Conservation (phyloP, 768 basidiomycete genomes). For the Phaffia australis region DNA sequence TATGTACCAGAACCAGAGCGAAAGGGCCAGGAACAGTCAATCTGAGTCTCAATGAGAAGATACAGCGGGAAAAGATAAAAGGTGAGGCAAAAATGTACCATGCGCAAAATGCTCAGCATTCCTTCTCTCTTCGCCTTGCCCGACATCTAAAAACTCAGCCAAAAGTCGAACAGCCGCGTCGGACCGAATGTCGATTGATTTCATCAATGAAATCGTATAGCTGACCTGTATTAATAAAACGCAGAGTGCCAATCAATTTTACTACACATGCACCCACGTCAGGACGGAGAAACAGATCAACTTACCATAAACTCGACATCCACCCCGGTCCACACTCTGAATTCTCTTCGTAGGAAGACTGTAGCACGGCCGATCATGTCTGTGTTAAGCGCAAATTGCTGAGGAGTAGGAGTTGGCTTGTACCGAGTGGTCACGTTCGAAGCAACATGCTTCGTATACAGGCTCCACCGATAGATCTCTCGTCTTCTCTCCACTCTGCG, state of each 20-base stretch:
- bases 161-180: constrained; percentile 60
- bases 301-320: constrained; percentile 61
- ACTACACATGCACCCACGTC: background rate
- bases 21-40: constrained; percentile 1
- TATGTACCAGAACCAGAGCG: constrained; percentile 33
- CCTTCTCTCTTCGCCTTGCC: constrained; percentile 43
- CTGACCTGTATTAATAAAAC: constrained; percentile 65
- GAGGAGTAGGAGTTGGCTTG: constrained; percentile 77
- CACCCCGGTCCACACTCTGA: constrained; percentile 76
- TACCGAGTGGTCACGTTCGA: constrained; percentile 77
- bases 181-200: constrained; percentile 81
- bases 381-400: constrained; percentile 66
- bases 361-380: constrained; percentile 50
- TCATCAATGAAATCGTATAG: constrained; percentile 80
- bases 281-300: background rate
- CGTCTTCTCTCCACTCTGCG: constrained; percentile 59
- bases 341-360: constrained; percentile 68
- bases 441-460: constrained; percentile 88
- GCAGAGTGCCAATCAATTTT: background rate
- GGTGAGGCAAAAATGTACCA: constrained; percentile 46
- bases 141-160: constrained; percentile 79
- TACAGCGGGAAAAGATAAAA: background rate
- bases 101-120: constrained; percentile 93
- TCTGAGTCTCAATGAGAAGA: constrained; percentile 6
- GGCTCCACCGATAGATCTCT: constrained; percentile 66